Conservation (phyloP, 352 stramenopile species). For the Pythium biforme region DNA sequence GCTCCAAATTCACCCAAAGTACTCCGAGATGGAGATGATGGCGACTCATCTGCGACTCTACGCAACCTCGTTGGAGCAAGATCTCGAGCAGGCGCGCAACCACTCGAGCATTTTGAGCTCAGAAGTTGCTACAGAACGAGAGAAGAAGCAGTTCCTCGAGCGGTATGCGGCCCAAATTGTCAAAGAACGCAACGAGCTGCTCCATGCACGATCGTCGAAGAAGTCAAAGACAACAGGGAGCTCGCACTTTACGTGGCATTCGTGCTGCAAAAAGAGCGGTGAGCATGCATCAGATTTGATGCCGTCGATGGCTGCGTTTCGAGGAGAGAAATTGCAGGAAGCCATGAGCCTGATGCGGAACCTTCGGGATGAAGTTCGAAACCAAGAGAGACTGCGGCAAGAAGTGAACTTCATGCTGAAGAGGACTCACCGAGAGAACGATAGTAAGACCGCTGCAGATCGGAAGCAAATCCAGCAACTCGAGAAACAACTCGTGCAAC, state of each 20-base stretch:
- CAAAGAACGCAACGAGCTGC: constrained; percentile 80
- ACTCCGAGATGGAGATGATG: constrained; percentile 83
- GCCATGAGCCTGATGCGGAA: constrained; percentile 40
- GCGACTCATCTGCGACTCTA: constrained; percentile 74
- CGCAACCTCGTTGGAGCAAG: constrained; percentile 64
- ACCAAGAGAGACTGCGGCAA: constrained; percentile 55
- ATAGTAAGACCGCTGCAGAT: constrained; percentile 58
- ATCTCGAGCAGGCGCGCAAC: constrained; percentile 69
- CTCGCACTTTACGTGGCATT: constrained; percentile 73
- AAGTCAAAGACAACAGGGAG: constrained; percentile 28
- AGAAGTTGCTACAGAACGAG: constrained; percentile 49
- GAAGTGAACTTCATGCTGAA: constrained; percentile 73
- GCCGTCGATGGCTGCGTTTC: constrained; percentile 70
- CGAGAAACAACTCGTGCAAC: constrained; percentile 73
- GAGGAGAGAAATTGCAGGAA: constrained; percentile 74
- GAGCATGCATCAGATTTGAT: constrained; percentile 60
- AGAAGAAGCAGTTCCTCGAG: constrained; percentile 82
- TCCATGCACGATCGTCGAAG: constrained; percentile 45
- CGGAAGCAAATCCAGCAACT: constrained; percentile 69
- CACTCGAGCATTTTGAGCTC: constrained; percentile 55
- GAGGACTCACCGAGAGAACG: constrained; percentile 68
- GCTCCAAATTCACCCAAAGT: constrained; percentile 71
- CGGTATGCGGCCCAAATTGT: constrained; percentile 80
- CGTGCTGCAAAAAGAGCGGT: constrained; percentile 81
- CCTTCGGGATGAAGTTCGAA: constrained; percentile 62